These are phyloP conservation scores for Metarhizium rileyi DNA, from an alignment of 2,329 filamentous ascomycete species.

Conservation along the genomic window DNA sequence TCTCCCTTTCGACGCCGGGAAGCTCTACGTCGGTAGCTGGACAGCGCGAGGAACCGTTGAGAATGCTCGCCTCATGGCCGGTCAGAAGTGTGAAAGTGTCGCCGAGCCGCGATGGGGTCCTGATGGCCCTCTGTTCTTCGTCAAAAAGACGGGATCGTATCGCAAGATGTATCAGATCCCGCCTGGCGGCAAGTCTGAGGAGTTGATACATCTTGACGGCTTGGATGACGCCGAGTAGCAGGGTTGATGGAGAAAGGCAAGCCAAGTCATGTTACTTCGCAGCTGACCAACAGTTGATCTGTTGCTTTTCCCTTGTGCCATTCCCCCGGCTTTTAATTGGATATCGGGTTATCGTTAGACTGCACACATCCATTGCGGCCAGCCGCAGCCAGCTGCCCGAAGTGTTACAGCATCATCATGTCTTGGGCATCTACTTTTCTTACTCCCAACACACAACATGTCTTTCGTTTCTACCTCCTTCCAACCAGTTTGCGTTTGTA, in stretches of 20 bases:
- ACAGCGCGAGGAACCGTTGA: constrained; percentile 19
- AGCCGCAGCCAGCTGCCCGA: no score
- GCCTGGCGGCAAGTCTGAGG: constrained; percentile 16
- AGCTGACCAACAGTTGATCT: neutral
- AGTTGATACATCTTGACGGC: constrained; percentile 23
- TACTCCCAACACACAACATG: no score
- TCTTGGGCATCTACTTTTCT: no score
- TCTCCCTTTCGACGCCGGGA: constrained; percentile 39
- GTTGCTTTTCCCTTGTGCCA: no score
- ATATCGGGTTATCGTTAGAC: neutral
- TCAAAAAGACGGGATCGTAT: constrained; percentile 34
- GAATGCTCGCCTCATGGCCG: constrained; percentile 28
- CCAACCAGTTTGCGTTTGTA: no score
- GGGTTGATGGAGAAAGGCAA: constrained; percentile 22
- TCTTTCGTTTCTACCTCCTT: no score
- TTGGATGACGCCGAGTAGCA: constrained; percentile 30
- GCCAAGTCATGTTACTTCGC: neutral
- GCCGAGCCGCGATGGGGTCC: constrained; percentile 41
- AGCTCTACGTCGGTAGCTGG: constrained; percentile 35
- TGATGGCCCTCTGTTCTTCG: constrained; percentile 38
- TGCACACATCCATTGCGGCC: no score
- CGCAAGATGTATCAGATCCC: constrained; percentile 36
- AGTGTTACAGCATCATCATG: no score
- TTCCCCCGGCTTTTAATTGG: neutral
- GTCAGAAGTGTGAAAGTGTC: constrained; percentile 31